Evolutionary conservation across 768 basidiomycete species (phyloP).

Genomic region (Daedalea quercina): DNA sequence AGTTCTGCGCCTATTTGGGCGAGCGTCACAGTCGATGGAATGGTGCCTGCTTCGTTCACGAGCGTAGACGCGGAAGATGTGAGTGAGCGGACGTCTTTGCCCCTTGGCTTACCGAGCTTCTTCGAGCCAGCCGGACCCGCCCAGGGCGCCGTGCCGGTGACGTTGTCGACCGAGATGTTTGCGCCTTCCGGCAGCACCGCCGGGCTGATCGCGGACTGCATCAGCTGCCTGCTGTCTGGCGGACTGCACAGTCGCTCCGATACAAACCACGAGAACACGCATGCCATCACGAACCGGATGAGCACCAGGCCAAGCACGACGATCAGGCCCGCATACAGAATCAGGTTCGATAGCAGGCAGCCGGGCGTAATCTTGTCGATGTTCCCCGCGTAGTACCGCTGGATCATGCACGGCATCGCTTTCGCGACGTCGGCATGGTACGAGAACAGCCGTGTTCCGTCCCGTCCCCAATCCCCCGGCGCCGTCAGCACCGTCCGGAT

Average conservation of each 20-base stretch:
- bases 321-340: constrained; percentile 86
- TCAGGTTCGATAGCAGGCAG: constrained; percentile 84
- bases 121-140: constrained; percentile 50
- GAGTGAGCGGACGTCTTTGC: constrained; percentile 43
- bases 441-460: constrained; percentile 85
- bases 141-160: constrained; percentile 93
- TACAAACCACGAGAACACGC: constrained; percentile 95
- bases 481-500: constrained; percentile 68
- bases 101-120: constrained; percentile 37
- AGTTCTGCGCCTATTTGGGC: constrained; percentile 92
- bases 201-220: constrained; percentile 83
- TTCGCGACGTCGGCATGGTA: constrained; percentile 56
- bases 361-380: constrained; percentile 97
- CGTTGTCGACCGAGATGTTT: constrained; percentile 88
- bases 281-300: constrained; percentile 93
- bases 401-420: constrained; percentile 72
- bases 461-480: constrained; percentile 60
- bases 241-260: constrained; percentile 76
- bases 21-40: constrained; percentile 69
- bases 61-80: constrained; percentile 53
- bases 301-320: constrained; percentile 89
- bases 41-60: constrained; percentile 36
- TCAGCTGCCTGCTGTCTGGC: constrained; percentile 63
- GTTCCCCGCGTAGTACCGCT: constrained; percentile 88
- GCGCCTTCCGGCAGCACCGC: constrained; percentile 96